Evolutionary conservation across 768 basidiomycete genomes (phyloP).

Genomic region (Leccinum ochraceum): DNA sequence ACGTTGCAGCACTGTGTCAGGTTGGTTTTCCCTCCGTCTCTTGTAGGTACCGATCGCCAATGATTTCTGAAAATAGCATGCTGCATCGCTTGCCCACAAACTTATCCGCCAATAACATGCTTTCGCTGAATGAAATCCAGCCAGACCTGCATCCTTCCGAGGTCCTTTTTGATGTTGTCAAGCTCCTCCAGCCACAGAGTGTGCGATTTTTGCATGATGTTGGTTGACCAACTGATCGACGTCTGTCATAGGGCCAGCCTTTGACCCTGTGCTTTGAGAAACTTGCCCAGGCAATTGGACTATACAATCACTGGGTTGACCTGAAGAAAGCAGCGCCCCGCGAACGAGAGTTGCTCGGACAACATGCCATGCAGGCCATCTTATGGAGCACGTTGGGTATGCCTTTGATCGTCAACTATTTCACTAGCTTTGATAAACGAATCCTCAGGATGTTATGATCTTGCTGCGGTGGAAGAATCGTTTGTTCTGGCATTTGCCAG

Average conservation of each 20-base stretch:
- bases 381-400: constrained; percentile 73
- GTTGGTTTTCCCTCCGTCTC: constrained; percentile 36
- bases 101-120: constrained; percentile 39
- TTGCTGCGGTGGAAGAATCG: constrained; percentile 68
- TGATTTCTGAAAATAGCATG: constrained; percentile 45
- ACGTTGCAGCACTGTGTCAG: constrained; percentile 81
- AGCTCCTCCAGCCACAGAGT: constrained; percentile 67
- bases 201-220: constrained; percentile 37
- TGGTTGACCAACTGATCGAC: constrained; percentile 12
- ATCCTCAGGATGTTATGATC: constrained; percentile 58
- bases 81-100: constrained; percentile 67
- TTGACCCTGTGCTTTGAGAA: constrained; percentile 67
- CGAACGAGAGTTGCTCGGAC: constrained; percentile 67
- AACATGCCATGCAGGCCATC: constrained; percentile 72
- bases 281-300: constrained; percentile 61
- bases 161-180: constrained; percentile 73
- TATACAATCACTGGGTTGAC: constrained; percentile 75
- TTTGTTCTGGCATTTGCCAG: constrained; percentile 68
- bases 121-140: constrained; percentile 70
- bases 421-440: constrained; percentile 12
- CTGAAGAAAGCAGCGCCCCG: constrained; percentile 47
- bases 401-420: neutral
- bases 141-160: constrained; percentile 75
- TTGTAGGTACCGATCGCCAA: constrained; percentile 15
- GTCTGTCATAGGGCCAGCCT: constrained; percentile 60